These are phyloP conservation scores for Penicillium arizonense DNA, from an alignment of 495 filamentous ascomycete genomes.

Conservation along the genomic window DNA sequence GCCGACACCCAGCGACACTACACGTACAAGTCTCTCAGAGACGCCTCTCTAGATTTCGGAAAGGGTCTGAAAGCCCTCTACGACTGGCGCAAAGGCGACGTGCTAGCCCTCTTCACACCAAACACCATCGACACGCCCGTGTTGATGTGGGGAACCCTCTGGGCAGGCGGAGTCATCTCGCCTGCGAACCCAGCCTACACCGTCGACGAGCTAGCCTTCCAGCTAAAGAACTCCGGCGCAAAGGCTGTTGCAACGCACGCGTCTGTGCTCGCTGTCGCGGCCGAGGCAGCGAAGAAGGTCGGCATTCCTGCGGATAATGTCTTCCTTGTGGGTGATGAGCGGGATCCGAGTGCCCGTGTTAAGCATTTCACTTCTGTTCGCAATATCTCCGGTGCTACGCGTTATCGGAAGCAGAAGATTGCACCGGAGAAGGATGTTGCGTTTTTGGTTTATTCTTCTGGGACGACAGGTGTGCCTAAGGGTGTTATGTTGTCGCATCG, in stretches of 20 bases:
- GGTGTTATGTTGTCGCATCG: slow-evolving; percentile 85
- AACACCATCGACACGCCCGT: slow-evolving; percentile 73
- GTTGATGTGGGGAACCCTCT: slow-evolving; percentile 75
- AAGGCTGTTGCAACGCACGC: slow-evolving; percentile 74
- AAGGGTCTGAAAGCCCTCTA: slow-evolving; percentile 68
- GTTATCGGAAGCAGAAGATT: slow-evolving; percentile 46
- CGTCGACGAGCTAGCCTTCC: slow-evolving; percentile 80
- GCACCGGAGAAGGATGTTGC: slow-evolving; percentile 47
- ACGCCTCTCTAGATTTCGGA: slow-evolving; percentile 70
- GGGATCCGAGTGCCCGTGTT: slow-evolving; percentile 55
- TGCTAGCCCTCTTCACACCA: slow-evolving; percentile 67
- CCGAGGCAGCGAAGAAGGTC: slow-evolving; percentile 62
- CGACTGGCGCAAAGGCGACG: slow-evolving; percentile 80
- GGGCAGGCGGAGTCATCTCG: slow-evolving; percentile 78
- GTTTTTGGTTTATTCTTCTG: slow-evolving; percentile 80
- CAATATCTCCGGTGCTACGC: slow-evolving; percentile 52
- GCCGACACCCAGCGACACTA: slow-evolving; percentile 69
- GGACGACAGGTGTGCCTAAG: slow-evolving; percentile 91
- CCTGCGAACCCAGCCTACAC: slow-evolving; percentile 90
- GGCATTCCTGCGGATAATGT: slow-evolving; percentile 65
- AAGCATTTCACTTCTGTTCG: slow-evolving; percentile 77
- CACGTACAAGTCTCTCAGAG: slow-evolving; percentile 67
- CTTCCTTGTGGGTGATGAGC: slow-evolving; percentile 74
- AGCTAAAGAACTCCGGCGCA: slow-evolving; percentile 77
- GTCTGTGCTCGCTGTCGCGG: slow-evolving; percentile 58